Base-by-base conservation (phyloP, 441 rosid species). In the Cnidoscolus chayamansa region DNA sequence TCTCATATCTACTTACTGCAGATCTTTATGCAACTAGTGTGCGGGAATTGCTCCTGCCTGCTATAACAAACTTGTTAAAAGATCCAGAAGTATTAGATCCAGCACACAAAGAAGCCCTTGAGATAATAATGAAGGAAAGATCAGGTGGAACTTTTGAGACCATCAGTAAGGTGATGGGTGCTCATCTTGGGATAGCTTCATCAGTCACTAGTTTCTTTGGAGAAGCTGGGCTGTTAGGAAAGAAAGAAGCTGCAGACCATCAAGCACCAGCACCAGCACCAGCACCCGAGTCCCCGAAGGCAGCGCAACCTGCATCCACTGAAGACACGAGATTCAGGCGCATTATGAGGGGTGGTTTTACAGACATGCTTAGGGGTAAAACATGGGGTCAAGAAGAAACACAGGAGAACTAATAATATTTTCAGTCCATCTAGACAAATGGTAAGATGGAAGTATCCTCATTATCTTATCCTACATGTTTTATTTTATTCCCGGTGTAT, bases 91-190 rank as follows among this genome's bases (percentile, higher is more conserved):
- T 96, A 69, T 79, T 94, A 19, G 99, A 94, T 80, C 99, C 99
- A 12, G 99, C 96, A 25, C 96, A 94, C 82, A 94, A 92, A 77
- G 99, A 94, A 81, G 97, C 97, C 16, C 85, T 94, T 20, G 99
- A 94, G 85, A 92, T 94, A 78, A 87, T 89, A 78, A 55, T 90
- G 85, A 94, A 86, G 79, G 99, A 94, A 79, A 86, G 99, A 51
- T 89, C 97, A 2, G 96, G 97, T 51, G 96, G 97, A 66, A 86
- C 97, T 25, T 80, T 90, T 43, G 99, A 92, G 56, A 80, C 93
- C 67, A 82, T 94, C 63, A 84, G 97, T 67, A 92, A 92, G 84
- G 99, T 82, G 71, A 90, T 92, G 99, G 97, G 99, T 63, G 90
- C 94, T 50, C 97, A 92, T 85, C 89, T 94, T 4, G 98, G 98